A percentile compares a stretch with the other conserved stretches of the same genome.
Evolutionary conservation across 2,329 filamentous ascomycete genomes (phyloP).

Genomic region (Allantophomopsis lycopodina): DNA sequence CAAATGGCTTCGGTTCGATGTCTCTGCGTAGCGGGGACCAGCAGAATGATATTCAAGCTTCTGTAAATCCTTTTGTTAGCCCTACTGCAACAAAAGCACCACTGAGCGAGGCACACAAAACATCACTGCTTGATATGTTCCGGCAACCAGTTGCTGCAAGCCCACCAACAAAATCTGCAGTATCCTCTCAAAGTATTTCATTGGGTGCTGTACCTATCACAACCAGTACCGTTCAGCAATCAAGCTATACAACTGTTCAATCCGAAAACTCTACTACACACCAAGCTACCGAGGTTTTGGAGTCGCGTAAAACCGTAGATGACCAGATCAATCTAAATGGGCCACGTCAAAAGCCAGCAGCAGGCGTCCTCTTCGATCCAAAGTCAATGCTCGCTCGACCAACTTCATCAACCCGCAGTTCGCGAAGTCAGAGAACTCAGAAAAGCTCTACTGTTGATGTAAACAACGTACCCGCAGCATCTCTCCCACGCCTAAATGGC

Average conservation of each 20-base stretch:
- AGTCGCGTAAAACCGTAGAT: no score
- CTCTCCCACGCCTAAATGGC: constrained; percentile 15
- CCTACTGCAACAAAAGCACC: neutral
- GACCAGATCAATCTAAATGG: no score
- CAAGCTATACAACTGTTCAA: neutral
- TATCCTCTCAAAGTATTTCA: no score
- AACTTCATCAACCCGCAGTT: constrained; percentile 1
- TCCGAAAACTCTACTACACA: neutral
- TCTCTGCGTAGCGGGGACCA: neutral
- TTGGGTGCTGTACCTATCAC: constrained; percentile 1
- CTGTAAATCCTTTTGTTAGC: constrained; percentile 4
- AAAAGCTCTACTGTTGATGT: no score
- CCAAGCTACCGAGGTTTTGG: neutral
- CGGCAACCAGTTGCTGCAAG: constrained; percentile 21
- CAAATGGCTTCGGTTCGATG: no score
- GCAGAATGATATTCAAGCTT: neutral
- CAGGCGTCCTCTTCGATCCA: no score
- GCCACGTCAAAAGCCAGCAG: neutral
- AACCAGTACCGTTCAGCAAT: neutral
- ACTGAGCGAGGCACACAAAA: constrained; percentile 26
- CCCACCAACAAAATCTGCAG: no score
- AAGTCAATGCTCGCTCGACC: neutral
- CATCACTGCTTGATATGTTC: constrained; percentile 38
- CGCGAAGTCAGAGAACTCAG: no score
- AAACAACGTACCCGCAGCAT: neutral